Evolutionary conservation across 2,329 filamentous ascomycete species (phyloP).

Genomic region (Diplodia seriata): DNA sequence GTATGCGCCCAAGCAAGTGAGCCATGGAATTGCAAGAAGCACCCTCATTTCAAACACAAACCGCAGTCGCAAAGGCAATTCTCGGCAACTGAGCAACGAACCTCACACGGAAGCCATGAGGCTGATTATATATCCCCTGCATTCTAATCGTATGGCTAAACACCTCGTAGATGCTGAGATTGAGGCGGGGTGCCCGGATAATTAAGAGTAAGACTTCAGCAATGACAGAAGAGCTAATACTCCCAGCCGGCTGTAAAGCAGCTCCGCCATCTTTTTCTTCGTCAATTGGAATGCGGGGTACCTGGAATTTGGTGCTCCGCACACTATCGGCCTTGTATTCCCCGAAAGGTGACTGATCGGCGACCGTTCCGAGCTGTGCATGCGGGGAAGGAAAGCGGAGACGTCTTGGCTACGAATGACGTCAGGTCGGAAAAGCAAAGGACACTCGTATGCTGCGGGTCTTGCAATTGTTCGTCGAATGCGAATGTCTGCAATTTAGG

Average conservation of each 20-base stretch:
- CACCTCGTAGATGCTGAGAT: neutral
- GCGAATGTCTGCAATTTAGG: neutral
- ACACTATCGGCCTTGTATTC: neutral
- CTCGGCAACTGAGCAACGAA: neutral
- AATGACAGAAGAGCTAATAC: neutral
- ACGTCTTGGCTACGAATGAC: slow-evolving; percentile 10
- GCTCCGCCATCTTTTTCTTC: neutral
- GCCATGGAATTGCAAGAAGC: neutral
- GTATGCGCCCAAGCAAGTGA: neutral
- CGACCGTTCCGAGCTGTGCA: neutral
- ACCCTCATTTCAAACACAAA: neutral
- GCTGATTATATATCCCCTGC: neutral
- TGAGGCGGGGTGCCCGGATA: slow-evolving; percentile 17
- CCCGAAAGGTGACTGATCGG: slow-evolving; percentile 14
- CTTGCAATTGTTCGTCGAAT: neutral
- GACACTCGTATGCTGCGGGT: neutral
- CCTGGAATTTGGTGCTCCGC: neutral
- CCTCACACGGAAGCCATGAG: neutral
- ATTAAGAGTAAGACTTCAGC: neutral
- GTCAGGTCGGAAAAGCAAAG: neutral
- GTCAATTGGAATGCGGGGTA: slow-evolving; percentile 10
- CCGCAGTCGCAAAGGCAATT: neutral
- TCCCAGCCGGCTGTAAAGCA: neutral
- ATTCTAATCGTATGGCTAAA: neutral
- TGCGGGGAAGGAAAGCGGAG: slow-evolving; percentile 19